phyloP scores from a whole-genome alignment of 805 yeast genomes.

The Myxozyma udenii region DNA sequence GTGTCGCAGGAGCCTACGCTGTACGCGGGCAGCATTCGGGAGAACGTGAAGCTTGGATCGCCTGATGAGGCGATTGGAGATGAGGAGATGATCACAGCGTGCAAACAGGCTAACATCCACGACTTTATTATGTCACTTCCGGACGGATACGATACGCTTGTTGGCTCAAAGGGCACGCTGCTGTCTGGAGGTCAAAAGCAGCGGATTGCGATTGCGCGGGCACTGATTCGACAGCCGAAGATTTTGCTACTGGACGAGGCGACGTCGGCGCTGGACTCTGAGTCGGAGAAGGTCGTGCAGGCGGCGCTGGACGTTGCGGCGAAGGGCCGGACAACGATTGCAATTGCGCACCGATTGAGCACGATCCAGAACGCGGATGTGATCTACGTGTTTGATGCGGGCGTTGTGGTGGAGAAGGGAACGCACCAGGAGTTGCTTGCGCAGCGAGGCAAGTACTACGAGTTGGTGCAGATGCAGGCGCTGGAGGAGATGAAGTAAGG shows the following conservation, averaged over 20 bases:
- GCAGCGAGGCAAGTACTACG: constrained; percentile 41
- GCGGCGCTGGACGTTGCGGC: constrained; percentile 59
- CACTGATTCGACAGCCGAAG: constrained; percentile 55
- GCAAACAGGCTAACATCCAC: constrained; percentile 52
- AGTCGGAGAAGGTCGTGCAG: constrained; percentile 67
- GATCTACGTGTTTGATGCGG: constrained; percentile 53
- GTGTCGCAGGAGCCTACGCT: constrained; percentile 61
- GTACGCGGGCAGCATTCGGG: constrained; percentile 76
- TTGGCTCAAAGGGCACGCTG: constrained; percentile 49
- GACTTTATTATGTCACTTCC: constrained; percentile 53
- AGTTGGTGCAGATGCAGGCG: constrained; percentile 42
- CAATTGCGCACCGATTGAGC: constrained; percentile 71
- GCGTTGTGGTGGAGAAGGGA: constrained; percentile 55
- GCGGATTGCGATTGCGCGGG: constrained; percentile 62
- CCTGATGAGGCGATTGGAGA: constrained; percentile 38
- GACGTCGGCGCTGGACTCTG: constrained; percentile 52
- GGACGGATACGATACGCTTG: constrained; percentile 50
- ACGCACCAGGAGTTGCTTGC: constrained; percentile 45
- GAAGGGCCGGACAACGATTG: constrained; percentile 60
- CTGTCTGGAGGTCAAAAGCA: constrained; percentile 67
- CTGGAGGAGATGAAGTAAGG: constrained; percentile 44
- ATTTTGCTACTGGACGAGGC: constrained; percentile 60
- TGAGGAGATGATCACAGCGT: constrained; percentile 44
- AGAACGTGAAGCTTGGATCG: constrained; percentile 56
- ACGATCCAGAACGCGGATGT: constrained; percentile 54